Evolutionary conservation across 2,329 filamentous ascomycete genomes (phyloP), one percentile per base, ranked within the genome.

Genomic region (Ophiostoma australiae): DNA sequence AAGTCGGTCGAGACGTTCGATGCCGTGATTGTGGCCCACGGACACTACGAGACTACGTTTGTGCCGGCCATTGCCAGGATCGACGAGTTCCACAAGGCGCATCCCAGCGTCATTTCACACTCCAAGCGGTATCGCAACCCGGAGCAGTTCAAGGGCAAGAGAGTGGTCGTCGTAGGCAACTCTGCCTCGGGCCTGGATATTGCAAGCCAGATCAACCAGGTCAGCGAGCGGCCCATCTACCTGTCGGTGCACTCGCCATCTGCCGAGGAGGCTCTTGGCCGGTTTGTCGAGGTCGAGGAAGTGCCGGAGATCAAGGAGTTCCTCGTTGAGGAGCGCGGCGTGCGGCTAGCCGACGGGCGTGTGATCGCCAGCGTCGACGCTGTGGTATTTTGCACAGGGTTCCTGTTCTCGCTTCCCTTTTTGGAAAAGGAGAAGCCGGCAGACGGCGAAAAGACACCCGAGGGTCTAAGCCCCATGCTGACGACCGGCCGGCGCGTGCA

Each of bases 381-480:
- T 1, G 81, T 97, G 6, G 78, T 98, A 37, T 97, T 94, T 79
- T 94, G 92, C 78, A 97, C 94, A 0, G 94, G 94, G 0, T 98
- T 96, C 76, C 86, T 97, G 71, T 97, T 92, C 80, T 89, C 90
- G 5, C 91, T 91, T 72, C 93, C 93, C 0, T 97, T 97, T 76
- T 78, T 90, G 4, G 77, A 71, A 33, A 77, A 80, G 2, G 35
- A 33, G 48, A 37, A 41, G 41, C 68, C 52, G 39, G 55, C 37
- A 13, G 61, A 35, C 13, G 63, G n/a, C 2, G 55, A 20, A 6
- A 68, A 68, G 37, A 69, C 67, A 13, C 74, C 86, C 4, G 76
- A 80, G 11, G 67, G 27, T 2, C 67, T 71, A n/a, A 48, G 31
- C 17, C 79, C 78, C 11, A 82, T 86, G 0, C 77, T 93, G 1